These are phyloP conservation scores for Linderina pennispora DNA, from an alignment of 192 early-diverging fungal species.

Conservation along the genomic window DNA sequence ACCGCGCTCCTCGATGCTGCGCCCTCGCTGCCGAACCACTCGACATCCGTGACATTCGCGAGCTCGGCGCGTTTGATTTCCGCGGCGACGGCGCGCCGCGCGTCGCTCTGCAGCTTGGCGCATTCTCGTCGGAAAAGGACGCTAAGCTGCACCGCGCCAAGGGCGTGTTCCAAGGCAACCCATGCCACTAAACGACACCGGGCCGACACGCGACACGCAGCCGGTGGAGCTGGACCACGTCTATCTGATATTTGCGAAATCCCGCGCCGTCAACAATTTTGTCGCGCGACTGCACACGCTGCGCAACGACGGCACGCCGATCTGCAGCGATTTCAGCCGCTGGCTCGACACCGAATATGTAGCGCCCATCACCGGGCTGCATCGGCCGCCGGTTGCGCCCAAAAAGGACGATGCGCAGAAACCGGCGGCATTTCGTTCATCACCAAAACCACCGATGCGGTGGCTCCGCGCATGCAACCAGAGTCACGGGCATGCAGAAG, in stretches of 20 bases:
- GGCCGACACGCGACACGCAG: slow-evolving; percentile 22
- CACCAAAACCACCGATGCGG: slow-evolving; percentile 6
- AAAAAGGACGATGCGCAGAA: background rate
- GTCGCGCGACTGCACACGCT: slow-evolving; percentile 27
- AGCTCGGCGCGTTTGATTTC: slow-evolving; percentile 42
- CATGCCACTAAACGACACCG: too few relatives aligned
- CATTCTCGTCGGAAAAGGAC: slow-evolving; percentile 39
- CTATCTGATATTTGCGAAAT: slow-evolving; percentile 37
- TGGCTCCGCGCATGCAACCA: slow-evolving; percentile 14
- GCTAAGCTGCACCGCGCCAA: background rate
- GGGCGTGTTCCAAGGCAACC: background rate
- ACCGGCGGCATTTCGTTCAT: slow-evolving; percentile 19
- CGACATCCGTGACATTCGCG: slow-evolving; percentile 34
- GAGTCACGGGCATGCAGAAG: slow-evolving; percentile 19
- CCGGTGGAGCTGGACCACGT: slow-evolving; percentile 37
- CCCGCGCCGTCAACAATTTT: slow-evolving; percentile 38
- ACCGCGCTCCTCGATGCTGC: slow-evolving; percentile 39
- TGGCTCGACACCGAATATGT: slow-evolving; percentile 41
- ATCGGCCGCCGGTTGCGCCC: slow-evolving; percentile 9
- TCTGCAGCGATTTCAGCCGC: slow-evolving; percentile 30
- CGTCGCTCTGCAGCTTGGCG: slow-evolving; percentile 31
- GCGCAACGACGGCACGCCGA: slow-evolving; percentile 5
- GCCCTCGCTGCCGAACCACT: slow-evolving; percentile 14
- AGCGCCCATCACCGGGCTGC: slow-evolving; percentile 21
- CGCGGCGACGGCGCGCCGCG: slow-evolving; percentile 34